Evolutionary conservation across 352 stramenopile genomes (phyloP), one percentile per base, ranked within the genome.

Genomic region (Phytophthora foliorum): DNA sequence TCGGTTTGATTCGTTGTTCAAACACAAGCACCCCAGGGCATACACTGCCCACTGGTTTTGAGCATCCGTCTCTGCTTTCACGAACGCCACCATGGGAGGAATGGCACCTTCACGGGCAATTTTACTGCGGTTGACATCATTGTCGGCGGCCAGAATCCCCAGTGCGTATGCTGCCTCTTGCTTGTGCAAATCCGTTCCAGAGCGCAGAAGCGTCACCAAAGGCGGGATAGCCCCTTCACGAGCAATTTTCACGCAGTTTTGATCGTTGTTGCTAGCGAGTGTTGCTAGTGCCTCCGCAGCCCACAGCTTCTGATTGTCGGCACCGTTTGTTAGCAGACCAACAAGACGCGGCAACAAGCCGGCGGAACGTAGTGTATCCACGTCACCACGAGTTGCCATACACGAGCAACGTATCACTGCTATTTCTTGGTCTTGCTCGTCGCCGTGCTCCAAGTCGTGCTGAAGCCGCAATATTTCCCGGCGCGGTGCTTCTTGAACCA

Each of bases 221-320:
- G 36, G 22, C 2, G 24, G 17, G 19, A 69, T 57, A n/a, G 19
- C 46, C 16, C 42, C 62, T 42, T n/a, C 56, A 24, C 11, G 25
- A 2, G 22, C 21, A 48, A 70, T 64, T 19, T 32, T n/a, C n/a
- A 27, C 54, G 14, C 54, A 42, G 21, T 29, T 55, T 8, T 58
- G 29, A 8, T 44, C 38, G 22, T 10, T 57, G 16, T 52, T 41
- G 24, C 51, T 60, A 7, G 61, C 25, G 16, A 70, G 21, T 0
- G 49, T 66, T 36, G 50, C 38, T 1, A 74, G 39, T 1, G 60
- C 29, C 19, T 74, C 51, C 0, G 53, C 32, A 3, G 60, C 52
- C 59, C 59, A 74, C 7, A 60, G 9, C 14, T 74, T 64, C 31
- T 74, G 60, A 48, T 70, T 65, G 10, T 22, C n/a, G 4, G 52